Base-by-base conservation (phyloP, 352 stramenopile genomes). In the Phytophthora palmivora region DNA sequence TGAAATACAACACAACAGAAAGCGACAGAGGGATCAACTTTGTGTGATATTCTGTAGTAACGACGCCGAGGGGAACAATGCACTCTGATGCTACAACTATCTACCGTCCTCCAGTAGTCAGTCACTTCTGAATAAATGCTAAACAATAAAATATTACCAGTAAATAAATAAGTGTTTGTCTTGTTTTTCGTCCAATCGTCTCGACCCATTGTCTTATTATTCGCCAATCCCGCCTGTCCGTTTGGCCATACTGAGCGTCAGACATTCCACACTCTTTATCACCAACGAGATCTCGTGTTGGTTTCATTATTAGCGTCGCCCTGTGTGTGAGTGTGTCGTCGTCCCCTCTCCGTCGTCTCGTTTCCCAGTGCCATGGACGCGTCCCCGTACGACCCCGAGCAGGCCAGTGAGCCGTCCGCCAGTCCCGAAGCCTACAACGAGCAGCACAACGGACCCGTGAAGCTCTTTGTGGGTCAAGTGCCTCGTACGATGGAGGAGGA, bases 401-500 rank as follows among this genome's bases (percentile, higher is more conserved):
- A 28, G 18, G 4, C 34, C 28, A 43, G 19, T 12, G 49, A 49
- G 28, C 39, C 16, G 4, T 57, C 54, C 46, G 26, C 26, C 41
- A 24, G n/a, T 15, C 5, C n/a, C 22, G 58, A 72, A n/a, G 16
- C 19, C 3, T 63, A 69, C 45, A n/a, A n/a, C n/a, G 49, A 53
- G 4, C 28, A 57, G 4, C 30, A 33, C 26, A 59, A 41, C 37
- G 82, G 82, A 2, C 80, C 84, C 22, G 76, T 94, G 32, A 94
- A 94, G 76, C 81, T 94, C 36, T 94, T 94, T 53, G 83, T 94
- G 26, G 84, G 84, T 24, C 84, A 94, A 69, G 88, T 97, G 60
- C 91, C 91, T 33, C 91, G 92, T 50, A 85, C 81, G 11, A 95
- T 97, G 86, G 86, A 95, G 36, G 91, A 96, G 55, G 82, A 94